Base-by-base conservation (phyloP, 768 basidiomycete species). In the Scleroderma bovista region DNA sequence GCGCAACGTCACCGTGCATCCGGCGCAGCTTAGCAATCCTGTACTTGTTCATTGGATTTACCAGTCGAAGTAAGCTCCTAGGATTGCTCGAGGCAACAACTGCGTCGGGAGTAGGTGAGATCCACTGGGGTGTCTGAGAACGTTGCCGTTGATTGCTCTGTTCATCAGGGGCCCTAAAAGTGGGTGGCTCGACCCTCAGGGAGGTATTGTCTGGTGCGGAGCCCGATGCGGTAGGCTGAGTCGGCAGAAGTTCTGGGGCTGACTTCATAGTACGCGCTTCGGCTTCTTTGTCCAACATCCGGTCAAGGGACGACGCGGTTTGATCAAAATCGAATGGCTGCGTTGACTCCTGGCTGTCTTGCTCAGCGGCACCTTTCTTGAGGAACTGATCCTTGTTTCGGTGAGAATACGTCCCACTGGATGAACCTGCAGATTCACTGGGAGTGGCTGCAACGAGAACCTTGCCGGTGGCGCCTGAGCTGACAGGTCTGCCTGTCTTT, bases 371-470 rank as follows among this genome's bases (percentile, higher is more conserved):
- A 13, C 53, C 47, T 26, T 51, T 59, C n/a, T 31, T 41, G 33
- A 37, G 22, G 47, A 41, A 54, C 50, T 38, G 48, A 48, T 31
- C 60, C 52, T n/a, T 48, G 47, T n/a, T 42, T 43, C 41, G 36
- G 43, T 47, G 45, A 26, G 20, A 47, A 64, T 56, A 23, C 11
- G 31, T 16, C 17, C n/a, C 8, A 17, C 29, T 32, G 17, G 61
- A 55, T 7, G 46, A 23, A 29, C 43, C 51, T 15, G 50, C 52
- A 43, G 57, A 63, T 45, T 68, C 66, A 29, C 62, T 69, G 0
- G 76, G 56, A 11, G 64, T 68, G 16, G 75, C 68, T 43, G 67
- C 76, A 2, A 81, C 81, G n/a, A 82, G 69, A 34, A 74, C 44
- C 10, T 54, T 63, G 40, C 51, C 40, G 32, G 26, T 57, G 55